Percentiles rank a stretch among this genome's conserved stretches.
Evolutionary conservation across 2,329 filamentous ascomycete genomes (phyloP).

Genomic region (Falciphora oryzae): DNA sequence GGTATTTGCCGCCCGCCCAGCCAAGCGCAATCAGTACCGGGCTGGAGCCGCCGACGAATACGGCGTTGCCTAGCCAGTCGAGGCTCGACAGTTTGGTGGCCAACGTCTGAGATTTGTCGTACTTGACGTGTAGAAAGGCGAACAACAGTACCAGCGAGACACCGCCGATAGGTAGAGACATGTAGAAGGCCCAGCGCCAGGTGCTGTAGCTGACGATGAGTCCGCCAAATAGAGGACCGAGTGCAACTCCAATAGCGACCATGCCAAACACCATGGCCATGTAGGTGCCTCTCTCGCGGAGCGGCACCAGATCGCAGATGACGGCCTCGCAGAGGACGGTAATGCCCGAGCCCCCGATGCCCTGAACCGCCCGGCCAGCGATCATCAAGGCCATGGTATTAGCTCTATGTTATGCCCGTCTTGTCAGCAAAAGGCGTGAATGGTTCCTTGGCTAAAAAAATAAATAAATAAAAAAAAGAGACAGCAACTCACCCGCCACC

Average conservation of each 20-base stretch:
- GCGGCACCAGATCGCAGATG: constrained; percentile 26
- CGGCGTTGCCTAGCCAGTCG: constrained; percentile 37
- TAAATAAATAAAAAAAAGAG: too few species aligned
- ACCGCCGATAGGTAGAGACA: constrained; percentile 30
- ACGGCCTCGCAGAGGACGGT: constrained; percentile 28
- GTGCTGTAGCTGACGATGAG: constrained; percentile 16
- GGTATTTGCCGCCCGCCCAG: constrained; percentile 34
- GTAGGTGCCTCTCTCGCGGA: constrained; percentile 20
- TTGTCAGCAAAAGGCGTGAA: too few species aligned
- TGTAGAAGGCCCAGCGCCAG: constrained; percentile 36
- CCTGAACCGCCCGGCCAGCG: constrained; percentile 24
- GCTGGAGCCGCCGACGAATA: constrained; percentile 34
- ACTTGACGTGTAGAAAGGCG: neutral
- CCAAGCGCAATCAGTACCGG: constrained; percentile 37
- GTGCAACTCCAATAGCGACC: constrained; percentile 15
- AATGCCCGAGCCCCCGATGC: constrained; percentile 29
- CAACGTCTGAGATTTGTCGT: too few species aligned
- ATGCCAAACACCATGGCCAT: constrained; percentile 13
- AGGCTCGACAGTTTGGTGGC: constrained; percentile 3
- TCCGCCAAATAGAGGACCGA: constrained; percentile 21
- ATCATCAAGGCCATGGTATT: neutral
- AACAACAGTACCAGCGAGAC: neutral
- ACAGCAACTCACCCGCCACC: neutral
- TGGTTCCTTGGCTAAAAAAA: too few species aligned
- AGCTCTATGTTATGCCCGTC: neutral